Base-by-base conservation (phyloP, 805 yeast genomes). In the Ogataea neopini region DNA sequence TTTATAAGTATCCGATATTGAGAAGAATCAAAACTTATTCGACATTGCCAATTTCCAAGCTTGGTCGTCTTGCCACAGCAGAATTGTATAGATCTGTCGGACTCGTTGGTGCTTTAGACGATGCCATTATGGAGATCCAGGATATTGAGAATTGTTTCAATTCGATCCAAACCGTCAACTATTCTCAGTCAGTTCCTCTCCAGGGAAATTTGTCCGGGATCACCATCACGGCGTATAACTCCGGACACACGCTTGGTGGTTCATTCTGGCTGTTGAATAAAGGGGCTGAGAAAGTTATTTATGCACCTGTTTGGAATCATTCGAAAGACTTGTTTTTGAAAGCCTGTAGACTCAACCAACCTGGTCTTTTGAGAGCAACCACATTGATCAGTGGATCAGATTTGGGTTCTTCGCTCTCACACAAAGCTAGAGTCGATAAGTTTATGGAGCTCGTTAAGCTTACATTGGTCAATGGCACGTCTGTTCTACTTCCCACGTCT, bases 181-280 rank as follows among this genome's bases (percentile, higher is more conserved):
- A 84, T 62, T 79, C 90, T 0, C 99, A 94, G 64, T 78, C 88
- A 2, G 72, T 84, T 11, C 76, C 76, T 36, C 68, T 88, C 42
- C 70, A 81, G 48, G 89, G 84, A 6, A 77, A 73, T 44, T 71
- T 69, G 32, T 82, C 80, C 49, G 88, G 84, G 26, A 64, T 84
- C 30, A 72, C 79, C 3, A 70, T 92, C 18, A 83, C 96, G 0
- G 96, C 97, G 0, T 82, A 83, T 56, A 90, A 87, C 63, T 84
- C 97, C 0, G 99, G 99, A 3, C 96, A 88, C 61, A 76, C 96
- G 0, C 74, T 94, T 23, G 99, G 99, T 51, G 98, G 99, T 11
- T 81, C 96, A 0, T 80, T 91, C 39, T 91, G 97, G 97, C 71
- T 84, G 30, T 64, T 92, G 9, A 76, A 78, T 38, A 83, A 83